Evolutionary conservation across 2,329 filamentous ascomycete species (phyloP), one percentile per base, ranked within the genome.

Genomic region (Arthrobotrys conoides): DNA sequence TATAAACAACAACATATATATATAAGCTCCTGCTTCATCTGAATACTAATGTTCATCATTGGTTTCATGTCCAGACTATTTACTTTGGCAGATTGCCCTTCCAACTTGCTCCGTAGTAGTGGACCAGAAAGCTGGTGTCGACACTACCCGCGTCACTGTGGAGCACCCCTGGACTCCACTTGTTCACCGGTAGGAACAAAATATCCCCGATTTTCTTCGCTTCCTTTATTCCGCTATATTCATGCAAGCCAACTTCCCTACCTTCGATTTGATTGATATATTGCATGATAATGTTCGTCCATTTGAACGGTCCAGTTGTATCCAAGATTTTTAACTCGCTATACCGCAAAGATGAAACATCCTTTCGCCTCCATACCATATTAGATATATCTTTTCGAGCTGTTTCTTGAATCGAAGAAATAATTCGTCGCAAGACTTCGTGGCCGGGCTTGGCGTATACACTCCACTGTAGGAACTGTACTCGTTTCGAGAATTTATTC

Each of bases 221-320:
- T 38, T 49, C 30, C 12, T 49, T 41, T 8, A 67, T 55, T 16
- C 69, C 69, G 18, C 69, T 65, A 36, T 55, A 72, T 36, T 75
- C 71, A 10, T 41, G 44, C 10, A 44, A n/a, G 2, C 16, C 30
- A 10, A 75, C 63, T 16, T 68, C 48, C 22, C 71, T 61, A 22
- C 64, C 64, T 41, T 75, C 71, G 38, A 75, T 75, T 6, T 68
- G 49, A 33, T 75, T 59, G 5, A 75, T 46, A 57, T 75, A 75
- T n/a, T 64, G 55, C 64, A 63, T 20, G 18, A 75, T 48, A 30
- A 69, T 22, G 20, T 64, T 63, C 0, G 71, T 75, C 71, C 71
- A 75, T 24, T 51, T 63, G 38, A 75, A 78, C 4, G 75, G 75
- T 0, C 75, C 75, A 2, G 68, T 71, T 14, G 41, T 71, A 48